Percentiles rank a stretch among this genome's conserved stretches.
Evolutionary conservation across 2,329 filamentous ascomycete genomes (phyloP).

Genomic region (Trichoderma atroviride): DNA sequence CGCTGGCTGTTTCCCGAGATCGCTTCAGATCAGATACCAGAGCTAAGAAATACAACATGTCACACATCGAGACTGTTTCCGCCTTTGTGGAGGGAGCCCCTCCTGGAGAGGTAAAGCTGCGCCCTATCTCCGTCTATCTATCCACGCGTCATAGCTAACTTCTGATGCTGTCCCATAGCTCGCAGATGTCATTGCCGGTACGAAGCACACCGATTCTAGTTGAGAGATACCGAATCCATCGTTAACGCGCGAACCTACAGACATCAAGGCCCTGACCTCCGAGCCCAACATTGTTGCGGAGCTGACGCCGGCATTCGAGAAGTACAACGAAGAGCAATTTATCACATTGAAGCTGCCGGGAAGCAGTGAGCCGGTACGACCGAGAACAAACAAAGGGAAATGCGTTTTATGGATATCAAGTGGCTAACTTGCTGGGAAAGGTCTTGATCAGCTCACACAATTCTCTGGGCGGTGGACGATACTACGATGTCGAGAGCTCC

Average conservation of each 20-base stretch:
- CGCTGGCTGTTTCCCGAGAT: not conserved
- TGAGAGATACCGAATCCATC: not conserved
- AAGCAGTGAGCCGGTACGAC: slow-evolving; percentile 62
- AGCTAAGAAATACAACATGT: slow-evolving; percentile 34
- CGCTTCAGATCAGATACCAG: not conserved
- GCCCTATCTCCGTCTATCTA: not conserved
- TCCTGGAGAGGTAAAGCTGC: slow-evolving; percentile 77
- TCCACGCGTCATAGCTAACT: slow-evolving; percentile 37
- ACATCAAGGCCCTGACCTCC: slow-evolving; percentile 84
- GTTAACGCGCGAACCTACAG: slow-evolving; percentile 50
- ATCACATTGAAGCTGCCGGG: slow-evolving; percentile 86
- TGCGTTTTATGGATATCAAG: not conserved
- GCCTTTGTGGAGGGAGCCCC: slow-evolving; percentile 93
- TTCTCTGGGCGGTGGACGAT: slow-evolving; percentile 75
- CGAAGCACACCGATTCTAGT: slow-evolving; percentile 26
- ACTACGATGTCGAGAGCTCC: slow-evolving; percentile 87
- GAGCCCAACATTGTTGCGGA: slow-evolving; percentile 68
- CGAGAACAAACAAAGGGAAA: not conserved
- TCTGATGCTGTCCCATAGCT: slow-evolving; percentile 57
- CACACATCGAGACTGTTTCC: slow-evolving; percentile 57
- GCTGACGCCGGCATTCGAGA: slow-evolving; percentile 81
- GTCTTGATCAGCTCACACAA: slow-evolving; percentile 89
- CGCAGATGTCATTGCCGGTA: slow-evolving; percentile 85
- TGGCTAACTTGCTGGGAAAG: slow-evolving; percentile 37
- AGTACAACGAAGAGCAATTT: slow-evolving; percentile 97